These are phyloP conservation scores for Parathielavia hyrcaniae DNA, from an alignment of 495 filamentous ascomycete genomes.

Conservation along the genomic window DNA sequence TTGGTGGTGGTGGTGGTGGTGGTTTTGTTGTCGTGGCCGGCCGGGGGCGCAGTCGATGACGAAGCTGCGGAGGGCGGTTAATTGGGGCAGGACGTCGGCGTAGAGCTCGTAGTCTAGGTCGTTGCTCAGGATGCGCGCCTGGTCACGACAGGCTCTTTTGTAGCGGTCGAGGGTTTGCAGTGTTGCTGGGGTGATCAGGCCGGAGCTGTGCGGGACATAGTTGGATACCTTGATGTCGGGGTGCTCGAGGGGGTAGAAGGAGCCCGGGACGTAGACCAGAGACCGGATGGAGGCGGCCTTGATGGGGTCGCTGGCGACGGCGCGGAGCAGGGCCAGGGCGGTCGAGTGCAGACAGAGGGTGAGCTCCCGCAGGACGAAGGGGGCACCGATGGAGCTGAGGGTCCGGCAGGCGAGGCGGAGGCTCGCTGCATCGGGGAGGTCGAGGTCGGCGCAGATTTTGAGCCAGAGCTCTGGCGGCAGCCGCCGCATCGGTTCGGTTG, in stretches of 20 bases:
- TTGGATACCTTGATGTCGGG: not conserved
- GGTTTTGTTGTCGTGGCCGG: not conserved
- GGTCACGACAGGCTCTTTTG: not conserved
- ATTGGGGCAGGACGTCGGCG: not conserved
- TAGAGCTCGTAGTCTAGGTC: not conserved
- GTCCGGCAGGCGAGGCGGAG: conserved; percentile 5
- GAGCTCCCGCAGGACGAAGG: not conserved
- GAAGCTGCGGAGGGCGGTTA: not conserved
- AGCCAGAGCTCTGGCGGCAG: conserved; percentile 1
- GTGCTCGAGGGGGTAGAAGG: not conserved
- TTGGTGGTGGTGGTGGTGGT: too few relatives aligned
- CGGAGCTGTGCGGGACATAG: not conserved
- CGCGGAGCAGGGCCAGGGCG: not conserved
- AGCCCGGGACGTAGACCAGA: not conserved
- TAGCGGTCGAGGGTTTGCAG: not conserved
- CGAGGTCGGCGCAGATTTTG: not conserved
- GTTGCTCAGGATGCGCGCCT: not conserved
- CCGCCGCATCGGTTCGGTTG: too few relatives aligned
- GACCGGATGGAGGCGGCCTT: conserved; percentile 7
- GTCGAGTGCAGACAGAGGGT: not conserved
- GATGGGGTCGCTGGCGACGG: not conserved
- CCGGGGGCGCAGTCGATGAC: not conserved
- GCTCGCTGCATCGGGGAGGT: not conserved
- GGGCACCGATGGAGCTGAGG: not conserved
- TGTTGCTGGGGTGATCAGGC: not conserved